Percentiles rank a stretch among this genome's conserved stretches.
Conservation (phyloP, 371 early-diverging fungal genomes). For the Mucor sp. region DNA sequence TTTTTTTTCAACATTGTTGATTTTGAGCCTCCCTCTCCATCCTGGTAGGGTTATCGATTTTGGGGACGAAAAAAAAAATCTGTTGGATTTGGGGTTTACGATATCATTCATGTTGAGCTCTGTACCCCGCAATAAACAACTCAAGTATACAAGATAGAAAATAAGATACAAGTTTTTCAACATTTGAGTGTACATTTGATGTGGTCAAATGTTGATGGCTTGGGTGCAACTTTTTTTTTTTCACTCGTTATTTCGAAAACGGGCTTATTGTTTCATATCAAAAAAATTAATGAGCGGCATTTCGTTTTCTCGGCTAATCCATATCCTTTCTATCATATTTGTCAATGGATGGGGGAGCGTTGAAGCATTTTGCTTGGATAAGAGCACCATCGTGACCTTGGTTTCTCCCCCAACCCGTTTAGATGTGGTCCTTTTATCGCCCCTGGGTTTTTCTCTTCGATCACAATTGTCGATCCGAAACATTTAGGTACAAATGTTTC, state of each 20-base stretch:
- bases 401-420: constrained; percentile 2
- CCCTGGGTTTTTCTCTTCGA: constrained; percentile 3
- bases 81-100: constrained; percentile 3
- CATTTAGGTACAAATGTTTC: background rate
- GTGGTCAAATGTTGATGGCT: background rate
- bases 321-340: background rate
- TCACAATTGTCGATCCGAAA: background rate
- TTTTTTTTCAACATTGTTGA: constrained; percentile 1
- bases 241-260: background rate
- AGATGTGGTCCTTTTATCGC: background rate
- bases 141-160: background rate
- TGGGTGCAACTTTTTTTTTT: background rate
- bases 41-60: constrained; percentile 5
- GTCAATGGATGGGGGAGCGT: constrained; percentile 1
- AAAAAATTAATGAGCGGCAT: background rate
- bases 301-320: background rate
- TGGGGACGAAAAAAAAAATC: constrained; percentile 9
- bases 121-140: background rate
- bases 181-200: too few relatives aligned
- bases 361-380: background rate
- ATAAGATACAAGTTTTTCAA: background rate
- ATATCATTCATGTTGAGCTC: background rate
- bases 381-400: constrained; percentile 1
- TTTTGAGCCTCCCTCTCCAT: background rate
- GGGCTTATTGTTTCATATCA: background rate